phyloP scores from a whole-genome alignment of 352 stramenopile genomes.

The Pelagophyceae sp. region DNA sequence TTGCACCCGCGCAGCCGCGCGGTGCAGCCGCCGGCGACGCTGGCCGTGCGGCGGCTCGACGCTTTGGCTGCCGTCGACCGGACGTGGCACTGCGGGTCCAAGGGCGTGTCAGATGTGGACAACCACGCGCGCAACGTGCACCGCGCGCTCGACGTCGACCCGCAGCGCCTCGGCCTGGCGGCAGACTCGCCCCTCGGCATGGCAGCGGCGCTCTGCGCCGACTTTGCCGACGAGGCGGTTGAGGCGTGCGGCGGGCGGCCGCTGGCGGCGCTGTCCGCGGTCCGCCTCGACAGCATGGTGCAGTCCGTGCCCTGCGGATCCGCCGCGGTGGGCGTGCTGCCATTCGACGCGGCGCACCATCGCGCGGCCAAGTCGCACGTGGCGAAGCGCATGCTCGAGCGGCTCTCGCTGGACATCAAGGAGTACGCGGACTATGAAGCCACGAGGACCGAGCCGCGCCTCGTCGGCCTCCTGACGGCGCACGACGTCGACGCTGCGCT shows the following conservation, averaged over 20 bases:
- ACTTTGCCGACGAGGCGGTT: not conserved
- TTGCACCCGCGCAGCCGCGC: not conserved
- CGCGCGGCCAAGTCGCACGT: slow-evolving; percentile 23
- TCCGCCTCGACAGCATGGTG: not conserved
- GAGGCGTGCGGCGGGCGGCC: not conserved
- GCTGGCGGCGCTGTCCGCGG: not conserved
- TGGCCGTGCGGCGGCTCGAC: not conserved
- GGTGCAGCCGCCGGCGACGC: not conserved
- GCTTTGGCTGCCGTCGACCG: not conserved
- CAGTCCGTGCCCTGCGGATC: not conserved
- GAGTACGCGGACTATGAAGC: not conserved
- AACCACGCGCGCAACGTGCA: not conserved
- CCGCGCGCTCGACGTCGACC: not conserved
- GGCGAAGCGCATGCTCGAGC: not conserved
- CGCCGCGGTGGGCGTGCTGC: not conserved
- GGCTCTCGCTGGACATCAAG: not conserved
- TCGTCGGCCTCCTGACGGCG: not conserved
- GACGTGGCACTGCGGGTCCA: not conserved
- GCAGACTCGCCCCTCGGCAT: not conserved
- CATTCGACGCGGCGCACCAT: slow-evolving; percentile 17
- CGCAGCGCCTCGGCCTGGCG: not conserved
- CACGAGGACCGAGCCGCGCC: not conserved
- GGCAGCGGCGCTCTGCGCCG: not conserved
- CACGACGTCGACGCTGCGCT: not conserved
- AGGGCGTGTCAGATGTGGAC: not conserved